Percentiles rank a stretch among this genome's conserved stretches.
phyloP scores from a whole-genome alignment of 202 grass and related monocot species.

The Digitaria exilis region DNA sequence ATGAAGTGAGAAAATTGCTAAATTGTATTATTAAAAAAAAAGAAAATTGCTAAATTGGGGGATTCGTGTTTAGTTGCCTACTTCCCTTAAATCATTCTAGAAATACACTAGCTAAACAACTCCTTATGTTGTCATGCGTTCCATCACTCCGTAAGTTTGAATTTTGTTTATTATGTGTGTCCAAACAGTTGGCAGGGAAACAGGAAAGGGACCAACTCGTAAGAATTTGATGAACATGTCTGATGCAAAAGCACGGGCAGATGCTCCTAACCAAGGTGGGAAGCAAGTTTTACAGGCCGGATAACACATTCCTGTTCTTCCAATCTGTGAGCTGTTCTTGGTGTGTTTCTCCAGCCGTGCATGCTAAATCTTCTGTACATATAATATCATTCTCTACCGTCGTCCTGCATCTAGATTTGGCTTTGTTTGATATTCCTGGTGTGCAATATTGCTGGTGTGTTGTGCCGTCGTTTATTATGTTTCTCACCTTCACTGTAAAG shows the following conservation, averaged over 20 bases:
- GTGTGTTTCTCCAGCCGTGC: conserved; percentile 30
- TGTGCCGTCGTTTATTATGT: conserved; percentile 9
- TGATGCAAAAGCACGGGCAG: conserved; percentile 34
- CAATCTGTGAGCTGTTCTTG: neutral
- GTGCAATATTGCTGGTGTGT: conserved; percentile 13
- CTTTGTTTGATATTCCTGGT: conserved; percentile 16
- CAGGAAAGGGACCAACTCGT: conserved; percentile 28
- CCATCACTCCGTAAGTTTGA: neutral
- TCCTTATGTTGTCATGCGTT: conserved; percentile 30
- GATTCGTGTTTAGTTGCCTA: neutral
- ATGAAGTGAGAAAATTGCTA: neutral
- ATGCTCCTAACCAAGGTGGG: conserved; percentile 31
- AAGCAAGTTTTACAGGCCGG: conserved; percentile 39
- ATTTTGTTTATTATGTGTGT: conserved; percentile 2
- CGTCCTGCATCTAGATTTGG: conserved; percentile 24
- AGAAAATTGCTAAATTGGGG: neutral
- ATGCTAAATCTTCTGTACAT: conserved; percentile 35
- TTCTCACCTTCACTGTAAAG: conserved; percentile 16
- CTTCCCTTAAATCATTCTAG: neutral
- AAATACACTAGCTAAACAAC: neutral
- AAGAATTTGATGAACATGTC: conserved; percentile 36
- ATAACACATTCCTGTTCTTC: conserved; percentile 9
- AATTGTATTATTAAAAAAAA: no score
- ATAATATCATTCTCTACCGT: conserved; percentile 33
- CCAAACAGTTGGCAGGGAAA: conserved; percentile 45